Conservation (phyloP, 2,329 filamentous ascomycete species). For the Ciborinia camelliae region DNA sequence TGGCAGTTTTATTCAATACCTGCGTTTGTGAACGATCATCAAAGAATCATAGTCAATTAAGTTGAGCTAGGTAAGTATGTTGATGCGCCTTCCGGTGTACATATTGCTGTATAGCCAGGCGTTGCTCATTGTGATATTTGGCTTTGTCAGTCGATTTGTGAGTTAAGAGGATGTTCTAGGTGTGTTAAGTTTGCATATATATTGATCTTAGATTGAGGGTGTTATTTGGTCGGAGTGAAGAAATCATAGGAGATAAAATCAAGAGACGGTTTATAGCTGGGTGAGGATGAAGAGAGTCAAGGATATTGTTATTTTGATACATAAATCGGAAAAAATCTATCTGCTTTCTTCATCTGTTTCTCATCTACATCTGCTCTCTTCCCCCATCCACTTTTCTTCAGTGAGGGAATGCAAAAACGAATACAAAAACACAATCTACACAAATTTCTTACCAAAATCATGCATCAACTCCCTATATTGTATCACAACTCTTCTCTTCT, state of each 20-base stretch:
- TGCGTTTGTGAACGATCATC: background rate
- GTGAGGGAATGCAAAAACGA: background rate
- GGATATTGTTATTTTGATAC: background rate
- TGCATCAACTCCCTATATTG: background rate
- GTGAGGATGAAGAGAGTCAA: background rate
- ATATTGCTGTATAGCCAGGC: background rate
- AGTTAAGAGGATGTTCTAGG: background rate
- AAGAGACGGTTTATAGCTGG: background rate
- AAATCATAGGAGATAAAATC: background rate
- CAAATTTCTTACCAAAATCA: background rate
- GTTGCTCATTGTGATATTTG: background rate
- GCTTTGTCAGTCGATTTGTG: background rate
- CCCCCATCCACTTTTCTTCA: background rate
- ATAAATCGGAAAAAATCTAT: background rate
- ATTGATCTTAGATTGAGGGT: no score
- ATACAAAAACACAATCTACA: background rate
- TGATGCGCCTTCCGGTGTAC: no score
- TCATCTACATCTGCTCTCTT: background rate
- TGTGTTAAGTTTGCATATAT: background rate
- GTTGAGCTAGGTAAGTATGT: background rate
- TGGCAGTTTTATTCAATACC: background rate
- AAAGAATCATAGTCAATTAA: background rate
- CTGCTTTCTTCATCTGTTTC: background rate
- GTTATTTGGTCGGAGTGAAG: background rate
- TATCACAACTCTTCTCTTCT: background rate